These are phyloP conservation scores for Flueggea neowawraea DNA, from an alignment of 441 rosid genomes.

Conservation along the genomic window DNA sequence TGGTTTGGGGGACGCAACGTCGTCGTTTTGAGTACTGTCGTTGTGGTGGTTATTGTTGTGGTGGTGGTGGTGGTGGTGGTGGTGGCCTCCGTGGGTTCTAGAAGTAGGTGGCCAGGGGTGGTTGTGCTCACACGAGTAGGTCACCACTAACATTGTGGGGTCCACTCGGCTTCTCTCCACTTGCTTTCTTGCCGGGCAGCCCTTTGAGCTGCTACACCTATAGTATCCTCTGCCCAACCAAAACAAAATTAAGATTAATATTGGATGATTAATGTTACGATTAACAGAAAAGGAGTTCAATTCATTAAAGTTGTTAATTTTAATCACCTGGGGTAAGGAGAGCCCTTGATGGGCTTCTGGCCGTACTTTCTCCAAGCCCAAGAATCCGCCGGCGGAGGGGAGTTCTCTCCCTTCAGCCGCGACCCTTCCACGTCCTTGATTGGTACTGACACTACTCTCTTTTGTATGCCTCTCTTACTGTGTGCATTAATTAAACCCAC, in stretches of 20 bases:
- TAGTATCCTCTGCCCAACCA: constrained; percentile 67
- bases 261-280: too few relatives aligned
- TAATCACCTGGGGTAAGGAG: constrained; percentile 84
- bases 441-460: constrained; percentile 77
- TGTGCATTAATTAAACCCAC: background rate
- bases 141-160: constrained; percentile 79
- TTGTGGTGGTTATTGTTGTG: constrained; percentile 31
- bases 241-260: background rate
- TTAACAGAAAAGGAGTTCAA: too few relatives aligned
- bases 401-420: constrained; percentile 64
- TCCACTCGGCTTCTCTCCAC: constrained; percentile 83
- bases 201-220: constrained; percentile 93
- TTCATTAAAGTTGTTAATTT: too few relatives aligned
- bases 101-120: constrained; percentile 76
- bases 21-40: background rate
- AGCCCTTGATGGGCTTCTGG: constrained; percentile 98
- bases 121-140: constrained; percentile 87
- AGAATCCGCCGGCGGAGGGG: constrained; percentile 85
- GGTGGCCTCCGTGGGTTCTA: constrained; percentile 29
- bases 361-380: constrained; percentile 99
- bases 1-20: constrained; percentile 1
- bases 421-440: constrained; percentile 78
- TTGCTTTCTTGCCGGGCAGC: constrained; percentile 95
- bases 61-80: constrained; percentile 27
- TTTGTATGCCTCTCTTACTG: constrained; percentile 64